Conservation (phyloP, 2,329 filamentous ascomycete species). For the Penicillium freii region DNA sequence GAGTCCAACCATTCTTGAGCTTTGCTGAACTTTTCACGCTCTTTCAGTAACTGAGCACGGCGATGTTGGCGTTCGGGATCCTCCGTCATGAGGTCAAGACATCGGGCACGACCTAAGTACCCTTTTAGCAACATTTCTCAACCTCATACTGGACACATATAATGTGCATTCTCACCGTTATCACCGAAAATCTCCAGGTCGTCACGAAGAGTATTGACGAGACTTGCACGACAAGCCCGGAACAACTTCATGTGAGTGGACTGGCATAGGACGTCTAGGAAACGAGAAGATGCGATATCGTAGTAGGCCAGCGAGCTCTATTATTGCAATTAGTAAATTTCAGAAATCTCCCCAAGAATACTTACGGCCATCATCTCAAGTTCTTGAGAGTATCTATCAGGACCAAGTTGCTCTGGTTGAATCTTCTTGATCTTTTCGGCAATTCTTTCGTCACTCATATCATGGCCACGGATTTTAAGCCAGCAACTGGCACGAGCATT, state of each 20-base stretch:
- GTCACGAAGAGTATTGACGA: constrained; percentile 31
- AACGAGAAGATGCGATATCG: constrained; percentile 39
- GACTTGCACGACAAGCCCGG: constrained; percentile 33
- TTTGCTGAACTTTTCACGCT: constrained; percentile 35
- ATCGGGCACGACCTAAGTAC: constrained; percentile 34
- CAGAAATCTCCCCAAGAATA: neutral
- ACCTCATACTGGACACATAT: neutral
- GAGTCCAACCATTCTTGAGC: constrained; percentile 35
- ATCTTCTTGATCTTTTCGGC: constrained; percentile 26
- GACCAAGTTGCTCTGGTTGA: constrained; percentile 28
- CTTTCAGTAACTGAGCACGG: constrained; percentile 29
- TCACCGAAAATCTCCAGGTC: constrained; percentile 31
- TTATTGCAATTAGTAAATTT: constrained; percentile 9
- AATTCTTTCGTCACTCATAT: constrained; percentile 15
- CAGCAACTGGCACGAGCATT: constrained; percentile 19
- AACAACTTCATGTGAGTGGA: constrained; percentile 38
- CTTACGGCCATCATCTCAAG: constrained; percentile 45
- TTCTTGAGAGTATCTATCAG: constrained; percentile 38
- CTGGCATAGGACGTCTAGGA: constrained; percentile 42
- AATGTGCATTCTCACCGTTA: constrained; percentile 28
- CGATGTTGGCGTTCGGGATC: constrained; percentile 37
- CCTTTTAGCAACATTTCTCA: neutral
- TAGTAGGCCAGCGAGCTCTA: constrained; percentile 42
- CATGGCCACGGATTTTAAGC: constrained; percentile 11
- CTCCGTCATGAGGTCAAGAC: constrained; percentile 39